phyloP scores from a whole-genome alignment of 2,329 filamentous ascomycete genomes.

The Cadophora sp. region DNA sequence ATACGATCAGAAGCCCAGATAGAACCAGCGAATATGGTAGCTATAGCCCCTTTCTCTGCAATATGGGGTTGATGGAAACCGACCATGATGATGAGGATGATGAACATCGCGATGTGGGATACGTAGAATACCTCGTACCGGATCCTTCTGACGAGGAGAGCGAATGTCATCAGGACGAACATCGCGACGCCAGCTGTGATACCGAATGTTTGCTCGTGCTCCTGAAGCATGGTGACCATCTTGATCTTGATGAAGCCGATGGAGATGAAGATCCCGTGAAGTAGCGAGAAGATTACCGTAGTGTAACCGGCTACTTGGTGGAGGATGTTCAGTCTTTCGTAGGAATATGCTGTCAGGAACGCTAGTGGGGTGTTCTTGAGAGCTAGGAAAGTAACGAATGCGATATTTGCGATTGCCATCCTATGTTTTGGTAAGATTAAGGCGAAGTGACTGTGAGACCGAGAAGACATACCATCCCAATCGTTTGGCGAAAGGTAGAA shows the following conservation, averaged over 20 bases:
- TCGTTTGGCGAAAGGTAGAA: conserved; percentile 31
- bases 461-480: conserved; percentile 38
- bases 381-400: conserved; percentile 59
- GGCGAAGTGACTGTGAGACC: conserved; percentile 11
- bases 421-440: conserved; percentile 44
- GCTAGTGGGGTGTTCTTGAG: conserved; percentile 66
- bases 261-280: conserved; percentile 50
- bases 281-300: conserved; percentile 53
- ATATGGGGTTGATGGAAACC: conserved; percentile 60
- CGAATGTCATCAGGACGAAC: conserved; percentile 36
- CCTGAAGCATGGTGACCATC: conserved; percentile 44
- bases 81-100: conserved; percentile 55
- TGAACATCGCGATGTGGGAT: conserved; percentile 57
- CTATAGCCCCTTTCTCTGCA: conserved; percentile 49
- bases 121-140: conserved; percentile 64
- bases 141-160: conserved; percentile 44
- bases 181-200: conserved; percentile 57
- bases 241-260: conserved; percentile 46
- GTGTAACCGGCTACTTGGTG: conserved; percentile 61
- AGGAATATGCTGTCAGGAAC: conserved; percentile 59
- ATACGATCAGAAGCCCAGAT: conserved; percentile 61
- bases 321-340: conserved; percentile 64
- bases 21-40: conserved; percentile 51
- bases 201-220: conserved; percentile 45
- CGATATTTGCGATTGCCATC: conserved; percentile 57